A percentile compares a stretch with the other conserved stretches of the same genome.
phyloP scores from a whole-genome alignment of 2,329 filamentous ascomycete genomes.

The Phialemonium atrogriseum region DNA sequence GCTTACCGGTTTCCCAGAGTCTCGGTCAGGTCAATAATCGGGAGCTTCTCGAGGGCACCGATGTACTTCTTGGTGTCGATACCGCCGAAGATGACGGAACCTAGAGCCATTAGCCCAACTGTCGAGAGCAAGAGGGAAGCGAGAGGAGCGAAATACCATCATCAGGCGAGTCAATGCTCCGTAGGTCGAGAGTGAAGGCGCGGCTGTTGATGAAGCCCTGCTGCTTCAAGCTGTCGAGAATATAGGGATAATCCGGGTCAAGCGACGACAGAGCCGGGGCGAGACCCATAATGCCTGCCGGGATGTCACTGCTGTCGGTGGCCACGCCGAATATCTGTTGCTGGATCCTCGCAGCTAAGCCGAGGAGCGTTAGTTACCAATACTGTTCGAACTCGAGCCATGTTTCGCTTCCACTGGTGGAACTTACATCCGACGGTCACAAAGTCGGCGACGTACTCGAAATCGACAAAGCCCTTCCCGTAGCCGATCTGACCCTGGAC shows the following conservation, averaged over 20 bases:
- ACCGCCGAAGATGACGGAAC: slow-evolving; percentile 43
- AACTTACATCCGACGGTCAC: slow-evolving; percentile 30
- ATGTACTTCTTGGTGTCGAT: slow-evolving; percentile 41
- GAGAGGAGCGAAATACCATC: too few species aligned
- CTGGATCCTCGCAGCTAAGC: slow-evolving; percentile 21
- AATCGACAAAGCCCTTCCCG: slow-evolving; percentile 23
- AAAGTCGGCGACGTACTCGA: slow-evolving; percentile 34
- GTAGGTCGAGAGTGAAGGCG: slow-evolving; percentile 38
- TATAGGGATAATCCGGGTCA: slow-evolving; percentile 35
- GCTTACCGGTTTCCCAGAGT: too few species aligned
- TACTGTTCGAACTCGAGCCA: neutral
- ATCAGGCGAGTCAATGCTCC: slow-evolving; percentile 28
- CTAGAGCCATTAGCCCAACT: neutral
- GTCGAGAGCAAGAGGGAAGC: neutral
- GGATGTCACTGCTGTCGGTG: slow-evolving; percentile 30
- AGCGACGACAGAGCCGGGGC: slow-evolving; percentile 25
- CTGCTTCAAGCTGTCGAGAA: slow-evolving; percentile 36
- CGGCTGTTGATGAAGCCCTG: slow-evolving; percentile 38
- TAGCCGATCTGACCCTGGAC: slow-evolving; percentile 25
- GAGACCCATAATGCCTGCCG: slow-evolving; percentile 40
- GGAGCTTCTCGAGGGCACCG: slow-evolving; percentile 30
- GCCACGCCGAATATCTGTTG: slow-evolving; percentile 42
- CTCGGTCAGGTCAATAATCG: too few species aligned
- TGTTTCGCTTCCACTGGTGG: neutral
- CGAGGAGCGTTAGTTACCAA: neutral